Conservation (phyloP, 2,329 filamentous ascomycete genomes). For the Bipolaris cookei region DNA sequence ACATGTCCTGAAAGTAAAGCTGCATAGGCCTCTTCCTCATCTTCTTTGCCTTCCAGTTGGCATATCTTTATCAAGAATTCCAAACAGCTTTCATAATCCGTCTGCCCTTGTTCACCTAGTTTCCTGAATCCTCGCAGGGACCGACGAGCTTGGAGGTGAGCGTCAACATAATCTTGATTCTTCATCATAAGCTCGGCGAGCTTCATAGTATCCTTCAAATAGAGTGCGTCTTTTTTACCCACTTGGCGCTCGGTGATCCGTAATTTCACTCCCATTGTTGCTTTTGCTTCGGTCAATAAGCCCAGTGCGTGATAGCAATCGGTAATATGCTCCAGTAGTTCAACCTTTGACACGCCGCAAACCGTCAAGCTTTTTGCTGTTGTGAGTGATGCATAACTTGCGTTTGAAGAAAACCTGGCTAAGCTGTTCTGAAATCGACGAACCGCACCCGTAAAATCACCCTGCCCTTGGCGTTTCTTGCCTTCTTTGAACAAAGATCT, state of each 20-base stretch:
- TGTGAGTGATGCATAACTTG: slow-evolving; percentile 14
- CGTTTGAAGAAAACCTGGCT: slow-evolving; percentile 14
- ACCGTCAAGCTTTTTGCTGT: slow-evolving; percentile 11
- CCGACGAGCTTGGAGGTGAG: slow-evolving; percentile 28
- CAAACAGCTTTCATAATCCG: slow-evolving; percentile 24
- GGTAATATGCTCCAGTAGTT: slow-evolving; percentile 19
- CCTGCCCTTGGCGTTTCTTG: slow-evolving; percentile 20
- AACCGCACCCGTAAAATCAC: slow-evolving; percentile 23
- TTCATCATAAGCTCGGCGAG: slow-evolving; percentile 26
- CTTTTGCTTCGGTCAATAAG: slow-evolving; percentile 22
- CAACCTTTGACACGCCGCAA: slow-evolving; percentile 19
- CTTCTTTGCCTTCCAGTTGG: slow-evolving; percentile 19
- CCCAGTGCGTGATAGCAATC: slow-evolving; percentile 20
- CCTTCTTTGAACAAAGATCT: slow-evolving; percentile 25
- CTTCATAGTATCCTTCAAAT: slow-evolving; percentile 22
- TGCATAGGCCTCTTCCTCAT: slow-evolving; percentile 32
- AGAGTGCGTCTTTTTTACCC: slow-evolving; percentile 24
- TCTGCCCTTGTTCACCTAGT: slow-evolving; percentile 16
- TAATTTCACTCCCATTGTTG: slow-evolving; percentile 27
- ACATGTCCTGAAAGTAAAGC: slow-evolving; percentile 19
- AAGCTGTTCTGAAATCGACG: slow-evolving; percentile 27
- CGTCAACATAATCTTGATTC: slow-evolving; percentile 26
- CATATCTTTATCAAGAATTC: slow-evolving; percentile 24
- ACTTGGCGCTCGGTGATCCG: slow-evolving; percentile 26
- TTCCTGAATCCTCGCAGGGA: slow-evolving; percentile 28